Base-by-base conservation (phyloP, 768 basidiomycete species). In the Pleurotus pulmonarius region DNA sequence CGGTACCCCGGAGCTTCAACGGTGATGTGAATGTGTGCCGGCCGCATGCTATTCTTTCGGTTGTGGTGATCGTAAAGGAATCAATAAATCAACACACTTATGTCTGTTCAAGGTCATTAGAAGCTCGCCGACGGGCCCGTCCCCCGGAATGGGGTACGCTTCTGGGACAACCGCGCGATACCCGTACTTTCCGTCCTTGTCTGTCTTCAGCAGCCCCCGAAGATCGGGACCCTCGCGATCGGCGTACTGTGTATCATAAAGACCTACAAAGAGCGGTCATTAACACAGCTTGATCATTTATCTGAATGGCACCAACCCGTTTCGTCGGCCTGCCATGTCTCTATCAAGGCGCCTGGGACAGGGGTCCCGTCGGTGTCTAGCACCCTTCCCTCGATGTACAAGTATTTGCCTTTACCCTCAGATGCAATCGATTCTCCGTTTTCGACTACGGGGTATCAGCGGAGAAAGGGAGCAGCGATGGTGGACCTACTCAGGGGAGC, bases 271-370 rank as follows among this genome's bases (percentile, higher is more conserved):
- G 25, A 49, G 18, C 29, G 18, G 22, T 20, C 13, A 53, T 34
- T 4, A 15, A 11, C 2, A 41, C 7, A 56, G 15, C 61, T 61
- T 67, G 53, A 41, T 2, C 8, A 3, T 58, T 22, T 44, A 9
- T 2, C 38, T 57, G 4, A 59, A 71, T 74, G 64, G 77, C 71
- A 75, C 65, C 67, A 63, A 63, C 88, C 88, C 49, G 77, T 57
- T 0, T 75, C 76, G 62, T 93, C 91, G 7, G 89, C 85, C 68
- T 91, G 88, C 89, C 88, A 92, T n/a, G 89, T 92, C 52, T 92
- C 88, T 58, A 92, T 88, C 45, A 78, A 63, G 0, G 88, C 89
- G 49, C 74, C 74, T 4, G 83, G 67, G 52, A 94, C 78, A 2
- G 86, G 85, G n/a, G 76, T 71, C 18, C 90, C 90, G 34, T 79